These are phyloP conservation scores for Lasiodiplodia sp. DNA, from an alignment of 2,329 filamentous ascomycete species.

Conservation along the genomic window DNA sequence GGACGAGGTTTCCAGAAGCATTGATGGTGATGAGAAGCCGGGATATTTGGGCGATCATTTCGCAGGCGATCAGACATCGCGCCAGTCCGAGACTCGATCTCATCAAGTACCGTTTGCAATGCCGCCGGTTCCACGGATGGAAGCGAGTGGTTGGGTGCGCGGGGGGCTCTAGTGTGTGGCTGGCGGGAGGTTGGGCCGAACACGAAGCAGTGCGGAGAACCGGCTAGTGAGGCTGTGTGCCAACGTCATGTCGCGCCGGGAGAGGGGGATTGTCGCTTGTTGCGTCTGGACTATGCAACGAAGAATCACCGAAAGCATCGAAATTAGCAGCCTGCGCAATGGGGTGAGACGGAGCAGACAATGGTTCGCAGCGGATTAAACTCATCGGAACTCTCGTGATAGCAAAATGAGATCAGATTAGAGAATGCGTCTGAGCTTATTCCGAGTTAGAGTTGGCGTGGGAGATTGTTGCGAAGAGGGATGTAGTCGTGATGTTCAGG, in stretches of 20 bases:
- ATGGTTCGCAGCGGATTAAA: neutral
- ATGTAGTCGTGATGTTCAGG: slow-evolving; percentile 15
- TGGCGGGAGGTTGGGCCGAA: slow-evolving; percentile 18
- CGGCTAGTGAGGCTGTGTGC: neutral
- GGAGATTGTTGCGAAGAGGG: neutral
- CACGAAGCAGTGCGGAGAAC: slow-evolving; percentile 14
- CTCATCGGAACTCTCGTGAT: neutral
- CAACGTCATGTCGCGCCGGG: neutral
- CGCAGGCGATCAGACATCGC: slow-evolving; percentile 10
- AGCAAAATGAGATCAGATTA: neutral
- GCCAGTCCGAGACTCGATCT: neutral
- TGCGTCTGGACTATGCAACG: neutral
- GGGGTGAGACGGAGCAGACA: neutral
- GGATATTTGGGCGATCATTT: slow-evolving; percentile 7
- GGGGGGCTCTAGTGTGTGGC: neutral
- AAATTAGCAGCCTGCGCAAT: neutral
- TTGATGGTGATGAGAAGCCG: neutral
- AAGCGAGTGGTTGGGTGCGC: neutral
- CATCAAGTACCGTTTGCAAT: neutral
- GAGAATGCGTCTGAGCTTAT: neutral
- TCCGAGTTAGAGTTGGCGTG: neutral
- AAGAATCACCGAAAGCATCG: neutral
- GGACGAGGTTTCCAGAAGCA: neutral
- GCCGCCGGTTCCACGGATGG: neutral
- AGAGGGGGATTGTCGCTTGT: neutral